A percentile compares a stretch with the other conserved stretches of the same genome.
Evolutionary conservation across 345 rosid species (phyloP).

Genomic region (Draba incana): DNA sequence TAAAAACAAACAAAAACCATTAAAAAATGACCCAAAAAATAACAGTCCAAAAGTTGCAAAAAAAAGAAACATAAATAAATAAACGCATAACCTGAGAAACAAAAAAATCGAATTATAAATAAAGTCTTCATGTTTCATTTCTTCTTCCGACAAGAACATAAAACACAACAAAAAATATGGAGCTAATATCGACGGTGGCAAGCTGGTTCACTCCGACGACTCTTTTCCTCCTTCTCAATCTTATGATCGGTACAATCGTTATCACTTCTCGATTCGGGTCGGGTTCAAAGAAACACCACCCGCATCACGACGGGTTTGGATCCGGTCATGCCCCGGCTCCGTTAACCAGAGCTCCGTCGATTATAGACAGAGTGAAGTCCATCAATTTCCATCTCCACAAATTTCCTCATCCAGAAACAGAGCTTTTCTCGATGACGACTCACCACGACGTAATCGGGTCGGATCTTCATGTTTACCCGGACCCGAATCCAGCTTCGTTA

Average conservation of each 20-base stretch:
- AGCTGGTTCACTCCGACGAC: slow-evolving; percentile 58
- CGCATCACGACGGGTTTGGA: slow-evolving; percentile 34
- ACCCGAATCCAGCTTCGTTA: slow-evolving; percentile 37
- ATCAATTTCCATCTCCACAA: slow-evolving; percentile 48
- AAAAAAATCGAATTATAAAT: slow-evolving; percentile 21
- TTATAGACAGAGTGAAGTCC: slow-evolving; percentile 57
- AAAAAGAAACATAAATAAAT: not conserved
- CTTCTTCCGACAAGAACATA: slow-evolving; percentile 37
- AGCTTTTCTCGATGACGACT: slow-evolving; percentile 18
- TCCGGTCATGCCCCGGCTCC: slow-evolving; percentile 32
- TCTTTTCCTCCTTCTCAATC: slow-evolving; percentile 66
- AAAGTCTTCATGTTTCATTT: not conserved
- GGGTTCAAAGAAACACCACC: slow-evolving; percentile 29
- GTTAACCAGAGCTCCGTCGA: slow-evolving; percentile 52
- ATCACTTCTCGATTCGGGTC: slow-evolving; percentile 50
- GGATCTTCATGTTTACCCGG: slow-evolving; percentile 40
- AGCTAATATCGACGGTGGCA: slow-evolving; percentile 35
- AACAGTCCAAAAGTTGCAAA: slow-evolving; percentile 31
- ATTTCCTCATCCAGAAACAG: slow-evolving; percentile 30
- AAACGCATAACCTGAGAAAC: not conserved
- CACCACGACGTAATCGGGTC: slow-evolving; percentile 36
- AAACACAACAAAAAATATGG: slow-evolving; percentile 23
- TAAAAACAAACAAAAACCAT: slow-evolving; percentile 5
- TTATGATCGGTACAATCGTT: slow-evolving; percentile 62
- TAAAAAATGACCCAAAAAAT: slow-evolving; percentile 10